phyloP scores from a whole-genome alignment of 2,329 filamentous ascomycete species.

The Aspergillus udagawae region DNA sequence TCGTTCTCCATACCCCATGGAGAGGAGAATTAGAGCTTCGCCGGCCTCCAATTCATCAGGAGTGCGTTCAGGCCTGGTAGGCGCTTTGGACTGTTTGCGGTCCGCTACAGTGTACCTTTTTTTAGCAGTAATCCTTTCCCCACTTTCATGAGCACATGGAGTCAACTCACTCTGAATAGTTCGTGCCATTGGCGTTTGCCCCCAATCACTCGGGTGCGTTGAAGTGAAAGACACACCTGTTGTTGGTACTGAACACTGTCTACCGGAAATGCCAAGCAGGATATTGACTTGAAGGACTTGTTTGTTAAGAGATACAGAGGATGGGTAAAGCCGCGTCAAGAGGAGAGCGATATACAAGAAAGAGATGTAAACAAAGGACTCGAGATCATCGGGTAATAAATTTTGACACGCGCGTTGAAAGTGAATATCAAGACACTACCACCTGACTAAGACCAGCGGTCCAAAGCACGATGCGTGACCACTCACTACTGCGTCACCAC shows the following conservation, averaged over 20 bases:
- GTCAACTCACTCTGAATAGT: neutral
- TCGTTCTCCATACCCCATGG: neutral
- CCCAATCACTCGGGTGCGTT: neutral
- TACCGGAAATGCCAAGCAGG: neutral
- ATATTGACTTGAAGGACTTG: neutral
- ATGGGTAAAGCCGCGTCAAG: neutral
- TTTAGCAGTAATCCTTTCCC: neutral
- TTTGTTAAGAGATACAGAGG: neutral
- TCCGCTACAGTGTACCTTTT: neutral
- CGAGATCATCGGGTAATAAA: neutral
- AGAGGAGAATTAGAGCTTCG: neutral
- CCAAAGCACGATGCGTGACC: neutral
- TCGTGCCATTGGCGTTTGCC: neutral
- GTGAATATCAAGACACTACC: neutral
- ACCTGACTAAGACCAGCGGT: neutral
- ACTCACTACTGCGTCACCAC: neutral
- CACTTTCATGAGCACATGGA: neutral
- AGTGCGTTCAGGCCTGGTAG: neutral
- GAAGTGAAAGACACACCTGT: neutral
- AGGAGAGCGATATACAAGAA: neutral
- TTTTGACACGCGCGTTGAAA: neutral
- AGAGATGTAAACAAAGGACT: neutral
- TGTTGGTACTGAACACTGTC: neutral
- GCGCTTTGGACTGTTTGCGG: neutral
- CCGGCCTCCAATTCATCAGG: neutral